phyloP scores from a whole-genome alignment of 169 alveolate species.

The Plasmodium relictum region DNA sequence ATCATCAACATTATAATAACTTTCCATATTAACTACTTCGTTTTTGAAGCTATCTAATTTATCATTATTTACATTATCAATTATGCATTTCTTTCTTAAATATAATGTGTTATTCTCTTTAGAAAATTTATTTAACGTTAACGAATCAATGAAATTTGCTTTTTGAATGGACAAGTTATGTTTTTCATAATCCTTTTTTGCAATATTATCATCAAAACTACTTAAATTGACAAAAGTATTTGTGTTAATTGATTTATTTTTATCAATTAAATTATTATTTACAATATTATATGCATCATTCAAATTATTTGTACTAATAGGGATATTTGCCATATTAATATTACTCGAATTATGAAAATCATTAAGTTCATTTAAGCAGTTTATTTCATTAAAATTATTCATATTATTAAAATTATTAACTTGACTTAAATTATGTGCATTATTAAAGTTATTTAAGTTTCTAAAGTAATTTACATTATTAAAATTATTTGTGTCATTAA shows the following conservation, averaged over 20 bases:
- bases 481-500: conserved; percentile 15
- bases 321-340: background rate
- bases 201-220: background rate
- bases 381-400: no score
- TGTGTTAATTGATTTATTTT: background rate
- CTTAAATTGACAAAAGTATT: background rate
- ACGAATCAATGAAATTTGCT: background rate
- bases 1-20: background rate
- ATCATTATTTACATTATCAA: background rate
- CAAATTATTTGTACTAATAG: background rate
- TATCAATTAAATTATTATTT: background rate
- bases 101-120: background rate
- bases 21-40: background rate
- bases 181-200: background rate
- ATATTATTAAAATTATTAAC: background rate
- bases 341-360: no score
- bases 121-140: background rate
- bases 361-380: no score
- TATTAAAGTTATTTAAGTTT: background rate
- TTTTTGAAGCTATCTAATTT: background rate
- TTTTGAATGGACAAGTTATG: background rate
- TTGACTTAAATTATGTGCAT: background rate
- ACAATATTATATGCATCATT: background rate
- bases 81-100: background rate
- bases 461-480: conserved; percentile 3